Evolutionary conservation across 768 basidiomycete species (phyloP).

Genomic region (Leccinum pellstonianum): DNA sequence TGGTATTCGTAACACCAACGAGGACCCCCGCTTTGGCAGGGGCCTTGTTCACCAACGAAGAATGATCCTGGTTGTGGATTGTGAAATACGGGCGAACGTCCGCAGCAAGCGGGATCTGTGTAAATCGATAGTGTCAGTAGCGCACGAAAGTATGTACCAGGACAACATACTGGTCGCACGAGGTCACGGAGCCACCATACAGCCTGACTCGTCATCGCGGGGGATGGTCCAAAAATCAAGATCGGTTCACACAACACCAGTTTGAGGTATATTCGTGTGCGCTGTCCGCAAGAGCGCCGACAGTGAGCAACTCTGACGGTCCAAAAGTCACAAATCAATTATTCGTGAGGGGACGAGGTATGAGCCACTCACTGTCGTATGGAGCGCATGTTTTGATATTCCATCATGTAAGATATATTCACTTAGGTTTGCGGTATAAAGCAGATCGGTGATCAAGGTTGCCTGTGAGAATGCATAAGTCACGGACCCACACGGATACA

Average conservation of each 20-base stretch:
- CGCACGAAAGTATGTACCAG: background rate
- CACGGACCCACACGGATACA: background rate
- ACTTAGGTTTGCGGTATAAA: conserved; percentile 46
- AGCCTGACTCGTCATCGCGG: conserved; percentile 80
- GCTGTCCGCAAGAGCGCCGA: conserved; percentile 68
- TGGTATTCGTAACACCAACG: conserved; percentile 84
- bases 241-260: conserved; percentile 88
- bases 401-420: conserved; percentile 66
- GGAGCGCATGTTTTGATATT: conserved; percentile 46
- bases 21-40: conserved; percentile 76
- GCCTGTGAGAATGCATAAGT: conserved; percentile 37
- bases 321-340: conserved; percentile 1
- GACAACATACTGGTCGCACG: conserved; percentile 65
- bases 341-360: background rate
- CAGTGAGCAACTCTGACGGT: conserved; percentile 42
- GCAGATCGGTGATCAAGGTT: conserved; percentile 43
- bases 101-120: conserved; percentile 74
- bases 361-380: conserved; percentile 40
- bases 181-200: conserved; percentile 93
- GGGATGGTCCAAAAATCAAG: conserved; percentile 75
- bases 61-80: conserved; percentile 88
- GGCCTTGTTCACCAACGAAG: conserved; percentile 72
- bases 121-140: background rate
- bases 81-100: conserved; percentile 96
- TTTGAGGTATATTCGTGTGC: conserved; percentile 75